Evolutionary conservation across 768 basidiomycete species (phyloP), one percentile per base, ranked within the genome.

Genomic region (Pilatotrama ljubarskyi): DNA sequence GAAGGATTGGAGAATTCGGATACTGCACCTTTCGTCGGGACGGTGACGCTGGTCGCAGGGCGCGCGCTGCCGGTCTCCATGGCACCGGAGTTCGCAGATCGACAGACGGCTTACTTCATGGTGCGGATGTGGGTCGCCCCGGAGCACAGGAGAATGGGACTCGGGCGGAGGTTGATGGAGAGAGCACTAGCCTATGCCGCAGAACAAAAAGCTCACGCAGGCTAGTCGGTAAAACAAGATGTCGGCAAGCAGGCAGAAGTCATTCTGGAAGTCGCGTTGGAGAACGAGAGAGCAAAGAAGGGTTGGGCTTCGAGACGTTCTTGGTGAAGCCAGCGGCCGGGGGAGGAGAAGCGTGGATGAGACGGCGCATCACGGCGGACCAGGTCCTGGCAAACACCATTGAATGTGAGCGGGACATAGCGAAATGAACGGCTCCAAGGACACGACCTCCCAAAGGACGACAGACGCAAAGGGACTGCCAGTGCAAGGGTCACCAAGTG

Each of bases 101-200:
- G 17, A 10, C 18, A n/a, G 20, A 35, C 26, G 26, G 29, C 37
- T 2, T 57, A 50, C 47, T 32, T 57, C 55, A 11, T 57, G n/a
- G 37, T 50, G 11, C 47, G 38, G 18, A 50, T 57, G 55, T 57
- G 55, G 55, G 38, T 57, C 11, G 37, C 15, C 14, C 48, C 55
- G 2, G 55, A 42, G 25, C 48, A 50, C 18, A 49, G 55, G 44
- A 8, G 46, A 36, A 22, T 20, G 9, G 55, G 55, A 5, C 8
- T 56, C 20, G 55, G 46, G 10, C 35, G 46, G 36, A 49, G 6
- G 55, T 18, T 56, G 37, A 11, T 56, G 36, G 36, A 47, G 24
- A 22, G 14, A 3, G 44, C 20, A 15, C 9, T 47, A 24, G 25
- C 22, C 22, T 56, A 35, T 37, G 36, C 18, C 22, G 22, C 37